These are phyloP conservation scores for Aegilops tauschii DNA, from an alignment of 176 grass and related monocot species.

Conservation along the genomic window DNA sequence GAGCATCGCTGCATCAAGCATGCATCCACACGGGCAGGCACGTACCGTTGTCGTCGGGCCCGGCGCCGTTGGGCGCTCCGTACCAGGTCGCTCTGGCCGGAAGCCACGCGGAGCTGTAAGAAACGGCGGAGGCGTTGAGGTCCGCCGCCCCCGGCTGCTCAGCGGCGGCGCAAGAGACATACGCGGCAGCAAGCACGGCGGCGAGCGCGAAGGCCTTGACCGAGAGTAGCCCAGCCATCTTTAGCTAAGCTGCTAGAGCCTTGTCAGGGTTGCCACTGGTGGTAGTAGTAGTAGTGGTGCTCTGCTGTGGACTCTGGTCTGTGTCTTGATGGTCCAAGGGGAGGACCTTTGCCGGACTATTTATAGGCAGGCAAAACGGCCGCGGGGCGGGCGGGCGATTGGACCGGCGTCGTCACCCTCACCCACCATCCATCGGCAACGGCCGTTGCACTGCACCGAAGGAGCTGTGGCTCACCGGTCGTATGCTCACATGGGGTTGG, in stretches of 20 bases:
- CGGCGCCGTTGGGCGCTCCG: conserved; percentile 50
- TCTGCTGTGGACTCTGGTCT: conserved; percentile 19
- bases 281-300: background rate
- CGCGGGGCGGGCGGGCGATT: background rate
- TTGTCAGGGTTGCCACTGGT: background rate
- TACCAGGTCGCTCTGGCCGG: conserved; percentile 60
- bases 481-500: conserved; percentile 2
- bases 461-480: background rate
- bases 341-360: conserved; percentile 5
- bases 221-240: background rate
- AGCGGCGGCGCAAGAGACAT: background rate
- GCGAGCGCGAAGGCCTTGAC: background rate
- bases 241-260: background rate
- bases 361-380: conserved; percentile 12
- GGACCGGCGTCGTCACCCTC: background rate
- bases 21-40: background rate
- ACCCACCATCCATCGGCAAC: background rate
- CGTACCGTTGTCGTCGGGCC: conserved; percentile 50
- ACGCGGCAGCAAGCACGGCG: background rate
- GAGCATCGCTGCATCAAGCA: background rate
- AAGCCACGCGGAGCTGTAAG: conserved; percentile 23
- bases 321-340: background rate
- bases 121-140: background rate
- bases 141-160: background rate
- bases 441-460: background rate